phyloP scores from a whole-genome alignment of 2,329 filamentous ascomycete genomes.

The Chrysoporthe puriensis region DNA sequence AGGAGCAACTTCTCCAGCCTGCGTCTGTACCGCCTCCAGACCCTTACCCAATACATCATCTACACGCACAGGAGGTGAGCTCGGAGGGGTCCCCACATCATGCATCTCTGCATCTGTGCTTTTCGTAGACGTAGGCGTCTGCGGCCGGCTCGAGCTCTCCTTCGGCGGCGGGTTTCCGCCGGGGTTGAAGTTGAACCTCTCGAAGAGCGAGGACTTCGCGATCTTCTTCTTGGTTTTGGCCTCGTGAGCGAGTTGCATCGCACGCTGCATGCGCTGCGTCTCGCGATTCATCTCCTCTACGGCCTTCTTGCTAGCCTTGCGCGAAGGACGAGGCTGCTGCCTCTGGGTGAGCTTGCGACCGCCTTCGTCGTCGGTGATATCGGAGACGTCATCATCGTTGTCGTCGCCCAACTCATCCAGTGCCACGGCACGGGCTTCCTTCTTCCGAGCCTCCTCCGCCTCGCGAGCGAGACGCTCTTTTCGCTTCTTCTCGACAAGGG shows the following conservation, averaged over 20 bases:
- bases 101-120: slow-evolving; percentile 57
- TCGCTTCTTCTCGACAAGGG: slow-evolving; percentile 73
- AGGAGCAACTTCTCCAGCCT: slow-evolving; percentile 9
- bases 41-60: slow-evolving; percentile 34
- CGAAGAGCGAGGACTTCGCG: slow-evolving; percentile 79
- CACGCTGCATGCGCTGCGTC: slow-evolving; percentile 87
- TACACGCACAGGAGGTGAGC: slow-evolving; percentile 59
- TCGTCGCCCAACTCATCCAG: slow-evolving; percentile 46
- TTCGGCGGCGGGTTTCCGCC: slow-evolving; percentile 37
- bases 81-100: slow-evolving; percentile 69
- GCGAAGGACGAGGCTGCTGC: slow-evolving; percentile 66
- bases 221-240: slow-evolving; percentile 92
- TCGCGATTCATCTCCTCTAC: slow-evolving; percentile 94
- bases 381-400: slow-evolving; percentile 53
- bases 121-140: slow-evolving; percentile 48
- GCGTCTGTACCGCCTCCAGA: slow-evolving; percentile 9
- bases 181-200: slow-evolving; percentile 76
- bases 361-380: slow-evolving; percentile 64
- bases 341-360: slow-evolving; percentile 71
- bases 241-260: slow-evolving; percentile 89
- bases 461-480: slow-evolving; percentile 72
- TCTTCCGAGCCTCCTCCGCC: slow-evolving; percentile 56
- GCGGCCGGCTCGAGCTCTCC: slow-evolving; percentile 59
- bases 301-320: slow-evolving; percentile 93
- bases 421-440: slow-evolving; percentile 47